Evolutionary conservation across 2,329 filamentous ascomycete species (phyloP).

Genomic region (Epichloe baconii): DNA sequence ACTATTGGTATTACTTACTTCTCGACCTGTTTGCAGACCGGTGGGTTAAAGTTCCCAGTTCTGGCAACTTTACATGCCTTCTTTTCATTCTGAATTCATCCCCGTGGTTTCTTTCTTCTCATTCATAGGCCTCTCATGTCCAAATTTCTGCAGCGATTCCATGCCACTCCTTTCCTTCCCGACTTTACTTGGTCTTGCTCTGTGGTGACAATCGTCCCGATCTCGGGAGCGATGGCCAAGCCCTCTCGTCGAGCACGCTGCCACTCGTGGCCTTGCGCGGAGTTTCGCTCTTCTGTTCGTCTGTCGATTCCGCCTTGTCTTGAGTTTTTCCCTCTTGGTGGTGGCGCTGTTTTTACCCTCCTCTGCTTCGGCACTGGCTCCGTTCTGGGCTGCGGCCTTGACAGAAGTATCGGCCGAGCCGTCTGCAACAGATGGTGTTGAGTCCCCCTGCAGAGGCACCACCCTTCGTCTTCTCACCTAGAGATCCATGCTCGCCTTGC

Average conservation of each 20-base stretch:
- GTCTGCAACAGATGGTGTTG: not conserved
- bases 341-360: not conserved
- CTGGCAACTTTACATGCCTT: not conserved
- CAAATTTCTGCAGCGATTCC: too few species aligned
- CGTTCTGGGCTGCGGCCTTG: not conserved
- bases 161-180: not conserved
- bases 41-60: too few species aligned
- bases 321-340: not conserved
- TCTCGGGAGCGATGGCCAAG: slow-evolving; percentile 3
- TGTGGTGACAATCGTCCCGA: not conserved
- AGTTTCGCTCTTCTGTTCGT: not conserved
- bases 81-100: too few species aligned
- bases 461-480: not conserved
- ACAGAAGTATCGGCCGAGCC: not conserved
- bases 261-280: not conserved
- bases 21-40: too few species aligned
- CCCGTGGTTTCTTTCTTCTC: too few species aligned
- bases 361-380: not conserved
- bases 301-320: not conserved
- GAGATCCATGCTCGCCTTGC: not conserved
- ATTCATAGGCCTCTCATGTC: too few species aligned
- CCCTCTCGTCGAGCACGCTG: slow-evolving; percentile 1
- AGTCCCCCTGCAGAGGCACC: not conserved
- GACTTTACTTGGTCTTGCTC: not conserved
- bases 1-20: not conserved